These are phyloP conservation scores for Penicillium brasilianum DNA, from an alignment of 2,329 filamentous ascomycete genomes.

Conservation along the genomic window DNA sequence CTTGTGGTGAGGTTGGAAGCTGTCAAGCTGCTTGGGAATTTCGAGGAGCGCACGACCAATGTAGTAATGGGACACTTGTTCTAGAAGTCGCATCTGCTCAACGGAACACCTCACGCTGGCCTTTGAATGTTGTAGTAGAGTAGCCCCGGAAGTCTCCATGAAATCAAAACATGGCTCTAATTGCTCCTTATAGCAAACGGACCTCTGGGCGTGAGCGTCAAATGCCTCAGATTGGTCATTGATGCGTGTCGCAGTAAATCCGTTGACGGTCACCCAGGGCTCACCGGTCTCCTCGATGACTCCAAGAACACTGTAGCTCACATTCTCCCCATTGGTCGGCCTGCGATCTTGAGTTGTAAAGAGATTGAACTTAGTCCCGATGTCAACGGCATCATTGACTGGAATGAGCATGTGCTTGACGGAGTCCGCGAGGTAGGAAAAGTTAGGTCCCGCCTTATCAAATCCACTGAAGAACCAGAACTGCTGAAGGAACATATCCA, in stretches of 20 bases:
- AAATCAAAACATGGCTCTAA: conserved; percentile 7
- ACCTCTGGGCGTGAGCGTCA: not conserved
- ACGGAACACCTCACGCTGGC: not conserved
- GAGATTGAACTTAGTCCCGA: conserved; percentile 5
- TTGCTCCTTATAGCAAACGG: conserved; percentile 5
- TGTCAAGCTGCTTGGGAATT: not conserved
- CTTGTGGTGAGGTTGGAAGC: conserved; percentile 2
- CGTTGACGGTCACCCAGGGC: conserved; percentile 8
- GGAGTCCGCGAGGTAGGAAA: conserved; percentile 3
- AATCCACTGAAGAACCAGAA: conserved; percentile 9
- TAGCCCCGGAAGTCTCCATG: not conserved
- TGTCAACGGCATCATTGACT: not conserved
- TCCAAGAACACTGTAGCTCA: conserved; percentile 5
- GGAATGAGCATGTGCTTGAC: conserved; percentile 10
- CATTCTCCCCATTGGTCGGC: not conserved
- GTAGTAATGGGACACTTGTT: conserved; percentile 4
- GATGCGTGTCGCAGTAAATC: conserved; percentile 1
- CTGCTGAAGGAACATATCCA: conserved; percentile 8
- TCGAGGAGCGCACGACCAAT: not conserved
- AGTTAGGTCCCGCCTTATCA: conserved; percentile 6
- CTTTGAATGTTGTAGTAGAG: not conserved
- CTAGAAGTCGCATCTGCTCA: conserved; percentile 2
- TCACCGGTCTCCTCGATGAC: conserved; percentile 5
- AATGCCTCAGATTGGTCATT: not conserved
- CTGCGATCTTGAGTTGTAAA: not conserved